Evolutionary conservation across 257 asterid species (phyloP).

Genomic region (Salvia miltiorrhiza): DNA sequence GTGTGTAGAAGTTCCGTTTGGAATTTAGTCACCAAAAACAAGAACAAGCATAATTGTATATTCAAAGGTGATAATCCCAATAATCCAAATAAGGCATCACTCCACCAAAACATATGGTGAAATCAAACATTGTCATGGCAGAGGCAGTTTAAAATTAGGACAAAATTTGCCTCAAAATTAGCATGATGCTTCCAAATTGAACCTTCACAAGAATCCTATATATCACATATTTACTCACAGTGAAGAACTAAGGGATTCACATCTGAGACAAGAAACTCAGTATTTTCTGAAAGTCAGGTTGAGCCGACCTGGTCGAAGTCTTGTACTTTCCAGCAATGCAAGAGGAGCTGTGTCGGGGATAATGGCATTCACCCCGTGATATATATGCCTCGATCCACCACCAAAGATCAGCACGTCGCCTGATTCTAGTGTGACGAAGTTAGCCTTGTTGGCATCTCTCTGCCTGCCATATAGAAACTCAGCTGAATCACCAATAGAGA

Average conservation of each 20-base stretch:
- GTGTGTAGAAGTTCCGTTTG: not conserved
- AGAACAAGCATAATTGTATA: not conserved
- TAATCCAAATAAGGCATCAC: slow-evolving; percentile 9
- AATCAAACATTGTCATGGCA: not conserved
- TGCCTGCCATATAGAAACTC: slow-evolving; percentile 53
- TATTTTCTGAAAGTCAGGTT: slow-evolving; percentile 60
- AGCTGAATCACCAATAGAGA: slow-evolving; percentile 68
- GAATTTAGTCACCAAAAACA: slow-evolving; percentile 12
- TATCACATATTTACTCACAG: not conserved
- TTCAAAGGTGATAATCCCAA: slow-evolving; percentile 4
- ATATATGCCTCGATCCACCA: slow-evolving; percentile 57
- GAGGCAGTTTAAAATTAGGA: not conserved
- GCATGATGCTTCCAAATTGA: not conserved
- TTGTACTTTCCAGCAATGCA: slow-evolving; percentile 23
- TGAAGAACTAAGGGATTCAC: not conserved
- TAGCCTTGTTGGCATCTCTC: slow-evolving; percentile 47
- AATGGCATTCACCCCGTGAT: slow-evolving; percentile 55
- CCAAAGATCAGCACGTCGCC: slow-evolving; percentile 70
- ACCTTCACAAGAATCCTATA: no score
- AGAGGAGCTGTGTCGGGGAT: slow-evolving; percentile 45
- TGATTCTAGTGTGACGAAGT: slow-evolving; percentile 39
- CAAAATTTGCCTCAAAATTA: not conserved
- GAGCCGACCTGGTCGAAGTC: slow-evolving; percentile 67
- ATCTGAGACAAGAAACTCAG: slow-evolving; percentile 12
- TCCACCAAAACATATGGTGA: not conserved